Evolutionary conservation across 768 basidiomycete genomes (phyloP).

Genomic region (Solioccasus polychromus): DNA sequence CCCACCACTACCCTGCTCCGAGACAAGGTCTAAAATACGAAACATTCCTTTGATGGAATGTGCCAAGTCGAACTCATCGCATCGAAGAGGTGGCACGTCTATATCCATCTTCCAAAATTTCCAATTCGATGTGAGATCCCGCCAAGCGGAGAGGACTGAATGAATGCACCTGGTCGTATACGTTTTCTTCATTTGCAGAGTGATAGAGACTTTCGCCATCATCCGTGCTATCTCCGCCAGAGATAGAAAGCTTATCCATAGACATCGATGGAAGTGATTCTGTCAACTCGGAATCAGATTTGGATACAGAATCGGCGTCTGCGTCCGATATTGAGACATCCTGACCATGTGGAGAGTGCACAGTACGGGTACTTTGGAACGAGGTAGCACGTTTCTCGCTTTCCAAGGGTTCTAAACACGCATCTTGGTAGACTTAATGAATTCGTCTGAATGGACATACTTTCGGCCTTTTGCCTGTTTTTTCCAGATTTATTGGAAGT

Average conservation of each 20-base stretch:
- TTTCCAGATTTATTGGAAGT: too few relatives aligned
- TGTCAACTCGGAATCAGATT: constrained; percentile 4
- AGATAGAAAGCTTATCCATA: neutral
- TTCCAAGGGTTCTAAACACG: too few relatives aligned
- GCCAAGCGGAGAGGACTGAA: neutral
- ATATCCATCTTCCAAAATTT: constrained; percentile 18
- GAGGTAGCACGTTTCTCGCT: too few relatives aligned
- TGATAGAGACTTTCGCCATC: constrained; percentile 14
- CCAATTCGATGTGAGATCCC: neutral
- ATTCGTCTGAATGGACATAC: too few relatives aligned
- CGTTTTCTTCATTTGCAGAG: constrained; percentile 8
- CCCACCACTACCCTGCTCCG: constrained; percentile 48
- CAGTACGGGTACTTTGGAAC: too few relatives aligned
- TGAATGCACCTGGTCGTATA: constrained; percentile 10
- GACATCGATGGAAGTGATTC: constrained; percentile 3
- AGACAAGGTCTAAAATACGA: constrained; percentile 52
- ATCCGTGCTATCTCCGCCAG: constrained; percentile 1
- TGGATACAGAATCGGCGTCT: neutral
- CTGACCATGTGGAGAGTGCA: too few relatives aligned
- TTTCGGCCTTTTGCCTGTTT: too few relatives aligned
- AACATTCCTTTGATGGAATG: constrained; percentile 45
- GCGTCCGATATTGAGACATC: too few relatives aligned
- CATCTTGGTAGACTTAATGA: too few relatives aligned
- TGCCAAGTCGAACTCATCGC: constrained; percentile 20
- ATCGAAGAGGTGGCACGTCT: constrained; percentile 1